phyloP scores from a whole-genome alignment of 2,329 filamentous ascomycete genomes.

The Piedraia hortae region DNA sequence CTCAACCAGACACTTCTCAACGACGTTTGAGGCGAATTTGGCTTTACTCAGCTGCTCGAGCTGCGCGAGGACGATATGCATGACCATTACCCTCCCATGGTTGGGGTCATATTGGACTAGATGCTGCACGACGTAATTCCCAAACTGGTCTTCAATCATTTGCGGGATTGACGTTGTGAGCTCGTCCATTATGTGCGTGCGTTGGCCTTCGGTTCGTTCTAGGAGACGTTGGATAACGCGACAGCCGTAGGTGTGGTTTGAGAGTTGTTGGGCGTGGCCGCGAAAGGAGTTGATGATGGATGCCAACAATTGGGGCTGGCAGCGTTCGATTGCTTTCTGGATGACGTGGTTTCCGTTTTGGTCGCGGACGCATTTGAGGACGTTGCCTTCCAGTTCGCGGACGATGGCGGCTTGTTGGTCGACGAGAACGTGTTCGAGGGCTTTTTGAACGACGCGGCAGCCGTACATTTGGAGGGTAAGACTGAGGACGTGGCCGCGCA shows the following conservation, averaged over 20 bases:
- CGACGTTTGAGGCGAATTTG: conserved; percentile 91
- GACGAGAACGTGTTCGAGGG: conserved; percentile 68
- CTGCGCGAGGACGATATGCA: conserved; percentile 42
- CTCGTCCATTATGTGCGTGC: conserved; percentile 41
- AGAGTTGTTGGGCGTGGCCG: conserved; percentile 44
- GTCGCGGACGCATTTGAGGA: conserved; percentile 55
- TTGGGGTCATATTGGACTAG: conserved; percentile 53
- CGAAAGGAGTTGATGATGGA: conserved; percentile 65
- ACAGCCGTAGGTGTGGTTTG: conserved; percentile 64
- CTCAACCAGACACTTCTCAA: conserved; percentile 66
- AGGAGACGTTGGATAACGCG: conserved; percentile 81
- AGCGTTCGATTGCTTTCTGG: conserved; percentile 67
- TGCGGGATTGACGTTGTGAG: conserved; percentile 42
- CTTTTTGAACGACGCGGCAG: conserved; percentile 89
- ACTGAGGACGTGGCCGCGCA: conserved; percentile 59
- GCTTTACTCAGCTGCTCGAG: conserved; percentile 62
- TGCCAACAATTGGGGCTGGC: conserved; percentile 50
- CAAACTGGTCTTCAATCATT: conserved; percentile 66
- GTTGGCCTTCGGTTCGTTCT: conserved; percentile 41
- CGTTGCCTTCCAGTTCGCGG: conserved; percentile 50
- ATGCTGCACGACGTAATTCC: conserved; percentile 91
- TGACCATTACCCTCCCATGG: conserved; percentile 45
- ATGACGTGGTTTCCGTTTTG: conserved; percentile 92
- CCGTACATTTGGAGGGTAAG: conserved; percentile 77
- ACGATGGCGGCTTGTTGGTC: conserved; percentile 71